These are phyloP conservation scores for Powellomyces hirtus DNA, from an alignment of 192 early-diverging fungal genomes.

Conservation along the genomic window DNA sequence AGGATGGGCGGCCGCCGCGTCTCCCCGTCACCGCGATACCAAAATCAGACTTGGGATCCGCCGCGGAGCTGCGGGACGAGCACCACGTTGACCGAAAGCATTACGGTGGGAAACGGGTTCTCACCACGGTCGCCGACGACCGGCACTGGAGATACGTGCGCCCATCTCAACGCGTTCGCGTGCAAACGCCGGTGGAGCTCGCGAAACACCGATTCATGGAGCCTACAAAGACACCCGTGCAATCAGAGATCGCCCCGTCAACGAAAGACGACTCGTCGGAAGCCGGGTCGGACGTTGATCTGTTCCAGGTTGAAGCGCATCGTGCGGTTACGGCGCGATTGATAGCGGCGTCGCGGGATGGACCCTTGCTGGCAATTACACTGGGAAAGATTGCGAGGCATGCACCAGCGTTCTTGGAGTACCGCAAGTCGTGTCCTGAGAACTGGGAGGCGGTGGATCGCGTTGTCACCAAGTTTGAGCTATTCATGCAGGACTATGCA, in stretches of 20 bases:
- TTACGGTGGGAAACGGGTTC: background rate
- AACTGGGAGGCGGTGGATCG: slow-evolving; percentile 17
- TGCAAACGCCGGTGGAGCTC: background rate
- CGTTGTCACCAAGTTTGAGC: slow-evolving; percentile 12
- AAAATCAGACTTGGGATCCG: background rate
- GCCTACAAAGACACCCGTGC: background rate
- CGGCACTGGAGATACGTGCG: background rate
- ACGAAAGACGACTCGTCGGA: background rate
- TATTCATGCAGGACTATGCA: slow-evolving; percentile 17
- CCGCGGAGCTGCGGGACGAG: background rate
- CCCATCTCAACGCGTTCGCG: background rate
- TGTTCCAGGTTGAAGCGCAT: slow-evolving; percentile 1
- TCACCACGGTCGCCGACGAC: background rate
- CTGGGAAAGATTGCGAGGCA: slow-evolving; percentile 2
- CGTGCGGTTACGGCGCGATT: background rate
- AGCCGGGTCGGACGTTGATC: background rate
- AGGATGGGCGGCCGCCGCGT: background rate
- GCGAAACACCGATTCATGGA: background rate
- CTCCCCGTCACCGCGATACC: background rate
- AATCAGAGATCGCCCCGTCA: background rate
- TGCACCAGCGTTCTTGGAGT: slow-evolving; percentile 2
- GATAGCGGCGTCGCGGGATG: slow-evolving; percentile 15
- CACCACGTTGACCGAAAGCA: background rate
- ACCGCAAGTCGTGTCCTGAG: background rate
- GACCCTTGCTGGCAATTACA: slow-evolving; percentile 2